Evolutionary conservation across 495 filamentous ascomycete genomes (phyloP).

Genomic region (Podospora sp.): DNA sequence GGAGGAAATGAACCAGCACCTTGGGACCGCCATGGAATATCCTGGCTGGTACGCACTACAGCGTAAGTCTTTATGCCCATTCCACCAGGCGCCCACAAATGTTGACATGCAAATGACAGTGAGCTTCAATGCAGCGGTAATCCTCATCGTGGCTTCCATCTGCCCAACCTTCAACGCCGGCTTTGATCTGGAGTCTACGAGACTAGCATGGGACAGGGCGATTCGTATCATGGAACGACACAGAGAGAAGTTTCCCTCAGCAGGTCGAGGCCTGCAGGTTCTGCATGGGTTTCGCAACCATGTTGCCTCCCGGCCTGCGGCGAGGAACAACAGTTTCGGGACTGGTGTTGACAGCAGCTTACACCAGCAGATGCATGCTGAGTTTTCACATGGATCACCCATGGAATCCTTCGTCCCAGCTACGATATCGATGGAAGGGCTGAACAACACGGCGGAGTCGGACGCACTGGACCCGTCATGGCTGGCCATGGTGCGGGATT

Average conservation of each 20-base stretch:
- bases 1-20: conserved; percentile 22
- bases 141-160: conserved; percentile 25
- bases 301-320: not conserved
- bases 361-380: not conserved
- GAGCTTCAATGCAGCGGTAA: conserved; percentile 21
- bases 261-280: conserved; percentile 19
- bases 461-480: conserved; percentile 4
- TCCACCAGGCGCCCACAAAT: not conserved
- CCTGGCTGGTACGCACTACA: conserved; percentile 25
- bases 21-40: conserved; percentile 9
- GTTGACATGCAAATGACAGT: conserved; percentile 4
- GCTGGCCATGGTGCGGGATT: not conserved
- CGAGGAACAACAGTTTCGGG: not conserved
- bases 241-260: conserved; percentile 20
- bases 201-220: conserved; percentile 25
- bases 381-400: not conserved
- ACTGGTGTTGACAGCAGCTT: not conserved
- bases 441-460: not conserved
- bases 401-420: no score
- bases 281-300: conserved; percentile 15
- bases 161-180: conserved; percentile 20
- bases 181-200: conserved; percentile 19
- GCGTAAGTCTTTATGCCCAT: conserved; percentile 17
- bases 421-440: not conserved
- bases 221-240: conserved; percentile 23